A percentile compares a stretch with the other conserved stretches of the same genome.
These are phyloP conservation scores for Tetrapisispora namnaoensis DNA, from an alignment of 805 yeast species.

Conservation along the genomic window DNA sequence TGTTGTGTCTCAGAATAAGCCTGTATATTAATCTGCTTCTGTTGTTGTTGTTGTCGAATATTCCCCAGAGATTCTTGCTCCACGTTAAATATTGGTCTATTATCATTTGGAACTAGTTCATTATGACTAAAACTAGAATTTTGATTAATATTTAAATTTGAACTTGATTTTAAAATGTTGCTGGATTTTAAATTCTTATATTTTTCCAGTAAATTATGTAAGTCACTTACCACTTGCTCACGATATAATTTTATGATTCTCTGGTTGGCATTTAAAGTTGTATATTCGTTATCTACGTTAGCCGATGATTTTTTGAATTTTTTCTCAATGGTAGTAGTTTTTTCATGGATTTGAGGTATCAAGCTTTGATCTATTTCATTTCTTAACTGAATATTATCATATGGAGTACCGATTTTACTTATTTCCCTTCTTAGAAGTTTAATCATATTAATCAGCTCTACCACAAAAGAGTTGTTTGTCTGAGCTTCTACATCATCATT, in stretches of 20 bases:
- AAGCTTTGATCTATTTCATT: slow-evolving; percentile 14
- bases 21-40: slow-evolving; percentile 26
- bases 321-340: slow-evolving; percentile 11
- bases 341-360: slow-evolving; percentile 9
- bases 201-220: slow-evolving; percentile 42
- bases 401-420: slow-evolving; percentile 12
- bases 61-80: too few species aligned
- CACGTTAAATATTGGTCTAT: too few species aligned
- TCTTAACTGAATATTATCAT: slow-evolving; percentile 34
- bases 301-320: slow-evolving; percentile 3
- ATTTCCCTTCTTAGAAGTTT: slow-evolving; percentile 7
- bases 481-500: not conserved
- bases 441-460: slow-evolving; percentile 6
- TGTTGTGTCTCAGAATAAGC: slow-evolving; percentile 28
- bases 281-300: slow-evolving; percentile 5
- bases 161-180: slow-evolving; percentile 1
- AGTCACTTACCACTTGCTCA: slow-evolving; percentile 40
- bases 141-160: not conserved
- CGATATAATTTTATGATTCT: slow-evolving; percentile 34
- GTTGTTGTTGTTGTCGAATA: slow-evolving; percentile 16
- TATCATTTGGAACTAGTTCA: not conserved
- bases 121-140: not conserved
- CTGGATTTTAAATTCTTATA: slow-evolving; percentile 15
- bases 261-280: slow-evolving; percentile 3
- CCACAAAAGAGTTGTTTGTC: not conserved